phyloP scores from a whole-genome alignment of 148 eudicot species.

The Vaccinium macrocarpon region DNA sequence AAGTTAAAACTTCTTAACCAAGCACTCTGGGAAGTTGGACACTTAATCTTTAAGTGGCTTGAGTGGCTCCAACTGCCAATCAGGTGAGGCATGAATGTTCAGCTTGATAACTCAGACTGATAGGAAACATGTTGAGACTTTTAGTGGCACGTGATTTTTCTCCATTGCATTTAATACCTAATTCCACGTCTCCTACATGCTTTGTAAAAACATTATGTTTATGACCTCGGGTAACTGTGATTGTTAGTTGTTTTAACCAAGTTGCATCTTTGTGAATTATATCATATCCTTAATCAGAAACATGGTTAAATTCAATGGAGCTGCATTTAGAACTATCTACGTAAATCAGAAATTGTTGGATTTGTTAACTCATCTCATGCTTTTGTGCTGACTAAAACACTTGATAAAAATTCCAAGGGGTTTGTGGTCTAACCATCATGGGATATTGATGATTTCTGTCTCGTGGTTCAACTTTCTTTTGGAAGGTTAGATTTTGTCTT shows the following conservation, averaged over 20 bases:
- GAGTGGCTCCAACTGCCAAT: slow-evolving; percentile 55
- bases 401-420: background rate
- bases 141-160: background rate
- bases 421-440: background rate
- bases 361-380: background rate
- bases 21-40: slow-evolving; percentile 42
- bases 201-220: background rate
- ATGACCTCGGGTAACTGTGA: background rate
- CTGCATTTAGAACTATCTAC: background rate
- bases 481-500: background rate
- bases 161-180: background rate
- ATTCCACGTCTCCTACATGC: background rate
- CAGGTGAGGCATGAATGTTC: slow-evolving; percentile 42
- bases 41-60: slow-evolving; percentile 46
- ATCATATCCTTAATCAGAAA: background rate
- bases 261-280: background rate
- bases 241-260: background rate
- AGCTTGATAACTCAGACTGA: slow-evolving; percentile 14
- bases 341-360: background rate
- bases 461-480: background rate
- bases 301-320: background rate
- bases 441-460: background rate
- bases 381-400: background rate
- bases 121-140: slow-evolving; percentile 1
- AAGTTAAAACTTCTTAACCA: slow-evolving; percentile 34